Percentiles rank a stretch among this genome's conserved stretches.
Conservation (phyloP, 2,329 filamentous ascomycete species). For the Pezicula neosporulosa region DNA sequence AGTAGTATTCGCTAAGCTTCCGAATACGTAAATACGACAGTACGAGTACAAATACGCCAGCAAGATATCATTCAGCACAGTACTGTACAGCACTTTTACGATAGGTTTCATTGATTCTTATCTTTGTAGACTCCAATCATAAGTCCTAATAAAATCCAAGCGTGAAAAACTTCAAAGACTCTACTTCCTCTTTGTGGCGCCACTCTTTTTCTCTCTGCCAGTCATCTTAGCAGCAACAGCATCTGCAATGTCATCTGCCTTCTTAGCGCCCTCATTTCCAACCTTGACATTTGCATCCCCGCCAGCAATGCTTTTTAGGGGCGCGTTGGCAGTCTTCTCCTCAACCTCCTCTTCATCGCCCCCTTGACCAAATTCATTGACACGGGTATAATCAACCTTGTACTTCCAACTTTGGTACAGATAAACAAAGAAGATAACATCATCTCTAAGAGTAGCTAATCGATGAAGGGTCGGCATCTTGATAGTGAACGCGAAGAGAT, state of each 20-base stretch:
- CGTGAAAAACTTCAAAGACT: neutral
- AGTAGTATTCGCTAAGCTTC: too few relatives aligned
- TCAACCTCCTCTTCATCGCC: slow-evolving; percentile 79
- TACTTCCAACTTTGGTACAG: slow-evolving; percentile 93
- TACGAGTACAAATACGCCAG: too few relatives aligned
- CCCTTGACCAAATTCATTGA: slow-evolving; percentile 98
- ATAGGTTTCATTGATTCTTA: too few relatives aligned
- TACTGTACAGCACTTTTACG: too few relatives aligned
- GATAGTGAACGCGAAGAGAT: slow-evolving; percentile 97
- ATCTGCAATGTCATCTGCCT: slow-evolving; percentile 15
- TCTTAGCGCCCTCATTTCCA: slow-evolving; percentile 29
- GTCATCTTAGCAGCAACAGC: slow-evolving; percentile 37
- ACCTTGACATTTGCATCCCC: slow-evolving; percentile 15
- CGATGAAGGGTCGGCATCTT: slow-evolving; percentile 97
- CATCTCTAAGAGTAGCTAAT: slow-evolving; percentile 87
- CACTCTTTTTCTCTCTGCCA: slow-evolving; percentile 44
- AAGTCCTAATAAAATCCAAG: slow-evolving; percentile 6
- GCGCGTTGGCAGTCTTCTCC: slow-evolving; percentile 42
- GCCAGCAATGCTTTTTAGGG: slow-evolving; percentile 14
- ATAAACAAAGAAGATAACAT: slow-evolving; percentile 98
- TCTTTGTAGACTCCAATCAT: too few relatives aligned
- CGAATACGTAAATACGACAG: too few relatives aligned
- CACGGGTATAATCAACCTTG: slow-evolving; percentile 82
- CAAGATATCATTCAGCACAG: too few relatives aligned
- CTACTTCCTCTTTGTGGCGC: slow-evolving; percentile 46